Conservation (phyloP, 148 eudicot genomes). For the Salicornia ramosissima region DNA sequence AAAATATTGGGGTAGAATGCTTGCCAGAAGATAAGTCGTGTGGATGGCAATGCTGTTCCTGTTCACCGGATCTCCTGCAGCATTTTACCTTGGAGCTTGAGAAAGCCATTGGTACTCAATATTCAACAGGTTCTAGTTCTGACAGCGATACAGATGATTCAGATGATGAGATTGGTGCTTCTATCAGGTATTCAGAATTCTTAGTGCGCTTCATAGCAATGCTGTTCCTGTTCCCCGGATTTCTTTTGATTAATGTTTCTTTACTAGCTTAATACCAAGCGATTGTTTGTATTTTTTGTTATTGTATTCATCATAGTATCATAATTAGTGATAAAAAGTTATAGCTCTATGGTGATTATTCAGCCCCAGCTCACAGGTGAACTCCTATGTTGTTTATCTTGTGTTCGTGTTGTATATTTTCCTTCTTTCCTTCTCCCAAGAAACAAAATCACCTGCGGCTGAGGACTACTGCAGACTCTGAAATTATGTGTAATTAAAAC, state of each 20-base stretch:
- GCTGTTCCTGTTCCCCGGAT: no score
- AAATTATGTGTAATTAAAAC: not conserved
- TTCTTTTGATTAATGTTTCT: not conserved
- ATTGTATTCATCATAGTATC: not conserved
- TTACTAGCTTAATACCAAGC: not conserved
- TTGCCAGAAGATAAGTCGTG: conserved; percentile 31
- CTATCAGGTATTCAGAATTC: conserved; percentile 46
- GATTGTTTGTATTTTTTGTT: not conserved
- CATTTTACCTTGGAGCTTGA: conserved; percentile 46
- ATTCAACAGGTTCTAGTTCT: conserved; percentile 48
- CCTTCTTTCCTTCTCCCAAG: not conserved
- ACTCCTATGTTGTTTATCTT: not conserved
- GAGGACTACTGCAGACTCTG: no score
- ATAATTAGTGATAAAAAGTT: not conserved
- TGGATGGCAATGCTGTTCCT: conserved; percentile 76
- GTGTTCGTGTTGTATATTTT: not conserved
- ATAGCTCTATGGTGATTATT: not conserved
- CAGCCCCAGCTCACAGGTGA: no score
- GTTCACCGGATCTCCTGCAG: conserved; percentile 60
- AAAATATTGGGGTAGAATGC: conserved; percentile 58
- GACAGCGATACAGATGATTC: conserved; percentile 68
- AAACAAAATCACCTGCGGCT: not conserved
- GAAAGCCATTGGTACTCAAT: conserved; percentile 42
- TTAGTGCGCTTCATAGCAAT: not conserved
- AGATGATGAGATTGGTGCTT: conserved; percentile 40